These are phyloP conservation scores for Pythium sp. DNA, from an alignment of 352 stramenopile species.

Conservation along the genomic window DNA sequence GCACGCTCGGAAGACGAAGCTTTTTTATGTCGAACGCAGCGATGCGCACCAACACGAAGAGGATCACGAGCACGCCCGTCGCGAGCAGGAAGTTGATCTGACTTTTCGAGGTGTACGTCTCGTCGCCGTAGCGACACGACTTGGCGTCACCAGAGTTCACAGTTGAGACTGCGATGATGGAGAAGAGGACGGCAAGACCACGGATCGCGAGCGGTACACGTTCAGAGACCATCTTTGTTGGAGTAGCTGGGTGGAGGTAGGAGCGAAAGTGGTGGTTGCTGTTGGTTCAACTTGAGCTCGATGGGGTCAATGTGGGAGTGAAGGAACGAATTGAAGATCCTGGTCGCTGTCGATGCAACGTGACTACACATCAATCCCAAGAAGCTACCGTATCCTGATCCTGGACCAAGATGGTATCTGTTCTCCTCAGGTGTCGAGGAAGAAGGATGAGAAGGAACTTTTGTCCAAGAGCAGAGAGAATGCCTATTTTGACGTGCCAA, in stretches of 20 bases:
- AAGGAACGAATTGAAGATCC: neutral
- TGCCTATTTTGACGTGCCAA: conserved; percentile 1
- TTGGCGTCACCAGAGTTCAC: conserved; percentile 42
- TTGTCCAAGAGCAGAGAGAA: neutral
- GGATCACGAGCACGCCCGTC: conserved; percentile 33
- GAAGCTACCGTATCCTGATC: neutral
- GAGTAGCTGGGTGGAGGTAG: neutral
- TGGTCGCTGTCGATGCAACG: neutral
- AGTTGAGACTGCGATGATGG: conserved; percentile 37
- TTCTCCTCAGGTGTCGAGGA: neutral
- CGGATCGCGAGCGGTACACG: conserved; percentile 38
- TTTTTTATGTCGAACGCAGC: conserved; percentile 58
- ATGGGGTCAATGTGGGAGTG: conserved; percentile 1
- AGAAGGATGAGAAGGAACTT: neutral
- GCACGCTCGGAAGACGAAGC: conserved; percentile 36
- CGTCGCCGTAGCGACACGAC: conserved; percentile 47
- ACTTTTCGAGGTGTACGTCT: conserved; percentile 45
- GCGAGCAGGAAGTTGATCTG: conserved; percentile 62
- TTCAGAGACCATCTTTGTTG: conserved; percentile 26
- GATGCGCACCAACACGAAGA: conserved; percentile 36
- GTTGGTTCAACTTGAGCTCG: neutral
- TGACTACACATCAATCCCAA: neutral
- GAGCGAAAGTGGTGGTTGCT: too few species aligned
- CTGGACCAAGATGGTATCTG: neutral
- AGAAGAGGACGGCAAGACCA: conserved; percentile 37